Percentiles rank a stretch among this genome's conserved stretches.
Evolutionary conservation across 805 yeast genomes (phyloP).

Genomic region (Trichomonascus vanleenenianus): DNA sequence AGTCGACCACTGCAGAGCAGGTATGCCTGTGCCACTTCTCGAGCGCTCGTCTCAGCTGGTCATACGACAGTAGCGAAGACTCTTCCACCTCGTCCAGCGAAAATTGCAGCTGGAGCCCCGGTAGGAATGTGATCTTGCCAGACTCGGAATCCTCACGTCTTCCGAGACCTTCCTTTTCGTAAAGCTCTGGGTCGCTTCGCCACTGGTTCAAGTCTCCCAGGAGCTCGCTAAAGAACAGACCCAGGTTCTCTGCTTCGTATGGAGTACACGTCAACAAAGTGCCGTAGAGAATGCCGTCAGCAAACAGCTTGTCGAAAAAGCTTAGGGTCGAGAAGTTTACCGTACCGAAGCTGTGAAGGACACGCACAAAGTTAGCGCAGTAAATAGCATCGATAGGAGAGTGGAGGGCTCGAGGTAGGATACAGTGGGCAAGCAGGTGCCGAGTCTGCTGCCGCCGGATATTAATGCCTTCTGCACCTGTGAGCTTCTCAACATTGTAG

Average conservation of each 20-base stretch:
- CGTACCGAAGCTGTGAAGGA: conserved; percentile 37
- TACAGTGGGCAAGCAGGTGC: conserved; percentile 51
- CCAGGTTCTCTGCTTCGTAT: conserved; percentile 73
- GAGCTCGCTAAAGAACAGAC: conserved; percentile 58
- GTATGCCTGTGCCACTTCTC: conserved; percentile 51
- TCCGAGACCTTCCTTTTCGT: conserved; percentile 26
- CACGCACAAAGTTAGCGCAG: conserved; percentile 51
- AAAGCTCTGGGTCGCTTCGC: conserved; percentile 34
- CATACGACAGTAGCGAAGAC: conserved; percentile 24
- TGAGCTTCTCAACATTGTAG: neutral
- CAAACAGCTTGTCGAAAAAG: conserved; percentile 41
- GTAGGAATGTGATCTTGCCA: conserved; percentile 12
- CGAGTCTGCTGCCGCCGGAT: conserved; percentile 15
- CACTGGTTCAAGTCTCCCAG: conserved; percentile 39
- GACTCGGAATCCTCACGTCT: conserved; percentile 10
- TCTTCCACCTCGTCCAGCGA: conserved; percentile 10
- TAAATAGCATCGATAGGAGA: conserved; percentile 80
- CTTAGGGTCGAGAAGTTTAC: conserved; percentile 33
- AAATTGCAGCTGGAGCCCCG: conserved; percentile 19
- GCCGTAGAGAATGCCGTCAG: conserved; percentile 41
- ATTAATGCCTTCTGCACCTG: neutral
- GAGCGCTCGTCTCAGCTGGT: conserved; percentile 34
- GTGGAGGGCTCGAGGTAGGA: conserved; percentile 68
- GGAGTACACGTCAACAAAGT: conserved; percentile 65
- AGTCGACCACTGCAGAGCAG: conserved; percentile 35